Conservation (phyloP, 768 basidiomycete genomes). For the Boletus rex-veris region DNA sequence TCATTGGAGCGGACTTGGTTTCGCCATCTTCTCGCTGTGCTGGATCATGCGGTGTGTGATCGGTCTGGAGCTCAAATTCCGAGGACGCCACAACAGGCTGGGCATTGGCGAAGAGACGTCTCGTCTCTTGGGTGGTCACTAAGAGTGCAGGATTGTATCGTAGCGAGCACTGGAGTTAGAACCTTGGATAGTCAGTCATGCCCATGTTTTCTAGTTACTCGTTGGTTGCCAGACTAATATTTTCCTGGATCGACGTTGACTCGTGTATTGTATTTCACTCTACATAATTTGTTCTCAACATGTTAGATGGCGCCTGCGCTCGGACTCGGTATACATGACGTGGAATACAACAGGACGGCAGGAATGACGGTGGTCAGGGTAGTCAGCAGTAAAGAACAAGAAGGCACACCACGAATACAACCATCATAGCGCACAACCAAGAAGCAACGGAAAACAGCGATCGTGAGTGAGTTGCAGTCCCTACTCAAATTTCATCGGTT, state of each 20-base stretch:
- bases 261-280: constrained; percentile 11
- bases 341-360: constrained; percentile 20
- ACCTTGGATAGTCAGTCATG: constrained; percentile 5
- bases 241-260: neutral
- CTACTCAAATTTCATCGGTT: constrained; percentile 42
- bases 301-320: constrained; percentile 9
- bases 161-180: neutral
- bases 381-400: constrained; percentile 9
- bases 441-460: neutral
- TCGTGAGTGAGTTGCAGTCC: neutral
- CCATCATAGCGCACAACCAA: constrained; percentile 4
- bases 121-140: constrained; percentile 31
- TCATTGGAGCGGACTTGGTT: constrained; percentile 64
- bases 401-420: constrained; percentile 10
- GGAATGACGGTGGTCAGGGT: constrained; percentile 5
- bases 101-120: constrained; percentile 33
- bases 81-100: constrained; percentile 31
- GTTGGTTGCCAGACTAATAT: neutral
- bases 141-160: neutral
- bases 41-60: constrained; percentile 58
- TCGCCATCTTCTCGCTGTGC: constrained; percentile 59
- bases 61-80: constrained; percentile 35
- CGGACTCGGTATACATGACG: constrained; percentile 1
- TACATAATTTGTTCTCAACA: constrained; percentile 15
- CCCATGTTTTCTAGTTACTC: neutral